A percentile compares a stretch with the other conserved stretches of the same genome.
Conservation (phyloP, 2,329 filamentous ascomycete species). For the Didymella sp. region DNA sequence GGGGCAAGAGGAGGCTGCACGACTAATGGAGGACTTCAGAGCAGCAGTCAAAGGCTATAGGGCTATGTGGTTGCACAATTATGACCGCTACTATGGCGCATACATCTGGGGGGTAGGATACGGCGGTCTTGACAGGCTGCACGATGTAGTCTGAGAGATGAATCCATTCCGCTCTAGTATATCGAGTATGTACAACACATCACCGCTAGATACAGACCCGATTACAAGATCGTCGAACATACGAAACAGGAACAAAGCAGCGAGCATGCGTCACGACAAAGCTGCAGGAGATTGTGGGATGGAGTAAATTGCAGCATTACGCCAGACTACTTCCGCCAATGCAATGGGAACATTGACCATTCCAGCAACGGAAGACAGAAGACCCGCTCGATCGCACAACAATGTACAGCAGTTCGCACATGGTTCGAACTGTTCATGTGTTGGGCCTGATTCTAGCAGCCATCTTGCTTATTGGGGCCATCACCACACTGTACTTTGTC, state of each 20-base stretch:
- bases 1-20: constrained; percentile 25
- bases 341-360: too few relatives aligned
- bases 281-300: too few relatives aligned
- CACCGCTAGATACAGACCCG: too few relatives aligned
- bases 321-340: too few relatives aligned
- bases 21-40: constrained; percentile 17
- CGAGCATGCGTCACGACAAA: too few relatives aligned
- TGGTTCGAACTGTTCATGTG: constrained; percentile 16
- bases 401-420: constrained; percentile 9
- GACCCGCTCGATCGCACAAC: background rate
- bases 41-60: constrained; percentile 22
- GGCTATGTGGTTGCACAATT: constrained; percentile 29
- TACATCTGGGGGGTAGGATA: constrained; percentile 34
- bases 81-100: constrained; percentile 26
- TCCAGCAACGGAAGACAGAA: too few relatives aligned
- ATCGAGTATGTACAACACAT: too few relatives aligned
- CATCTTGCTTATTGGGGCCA: constrained; percentile 31
- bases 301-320: too few relatives aligned
- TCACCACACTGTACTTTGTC: constrained; percentile 29
- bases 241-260: too few relatives aligned
- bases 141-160: background rate
- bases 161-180: too few relatives aligned
- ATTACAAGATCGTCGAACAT: too few relatives aligned
- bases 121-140: constrained; percentile 18
- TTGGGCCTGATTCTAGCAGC: constrained; percentile 24